Evolutionary conservation across 306 rosid genomes (phyloP).

Genomic region (Dicorynia guianensis): DNA sequence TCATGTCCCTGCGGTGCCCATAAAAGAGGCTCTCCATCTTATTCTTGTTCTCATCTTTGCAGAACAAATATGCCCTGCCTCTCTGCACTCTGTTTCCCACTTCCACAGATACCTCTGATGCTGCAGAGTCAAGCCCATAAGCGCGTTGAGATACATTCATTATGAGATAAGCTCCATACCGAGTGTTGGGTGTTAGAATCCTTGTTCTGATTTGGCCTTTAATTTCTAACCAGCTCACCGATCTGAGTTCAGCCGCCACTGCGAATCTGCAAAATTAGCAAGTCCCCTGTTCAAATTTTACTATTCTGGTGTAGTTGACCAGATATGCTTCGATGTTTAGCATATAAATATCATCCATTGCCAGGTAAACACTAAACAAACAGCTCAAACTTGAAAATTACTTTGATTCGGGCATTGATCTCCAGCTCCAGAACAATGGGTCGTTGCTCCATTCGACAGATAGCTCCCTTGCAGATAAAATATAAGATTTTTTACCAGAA

Average conservation of each 20-base stretch:
- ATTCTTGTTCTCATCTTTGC: conserved; percentile 33
- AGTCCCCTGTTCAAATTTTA: neutral
- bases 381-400: conserved; percentile 5
- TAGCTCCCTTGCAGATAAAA: conserved; percentile 66
- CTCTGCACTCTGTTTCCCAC: conserved; percentile 39
- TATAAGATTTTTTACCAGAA: conserved; percentile 51
- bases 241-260: conserved; percentile 60
- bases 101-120: conserved; percentile 45
- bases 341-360: neutral
- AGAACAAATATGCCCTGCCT: conserved; percentile 42
- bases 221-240: conserved; percentile 63
- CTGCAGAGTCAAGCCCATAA: conserved; percentile 56
- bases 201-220: conserved; percentile 53
- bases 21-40: conserved; percentile 50
- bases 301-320: neutral
- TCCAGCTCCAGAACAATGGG: conserved; percentile 69
- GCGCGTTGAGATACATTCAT: conserved; percentile 54
- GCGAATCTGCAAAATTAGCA: conserved; percentile 47
- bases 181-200: conserved; percentile 53
- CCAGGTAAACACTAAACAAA: neutral
- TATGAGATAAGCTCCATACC: conserved; percentile 60
- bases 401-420: conserved; percentile 56
- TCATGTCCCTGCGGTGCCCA: conserved; percentile 38
- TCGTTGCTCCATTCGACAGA: conserved; percentile 53
- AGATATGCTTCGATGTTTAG: neutral